Percentiles rank a stretch among this genome's conserved stretches.
These are phyloP conservation scores for Bipolaris zeicola DNA, from an alignment of 2,329 filamentous ascomycete genomes.

Conservation along the genomic window DNA sequence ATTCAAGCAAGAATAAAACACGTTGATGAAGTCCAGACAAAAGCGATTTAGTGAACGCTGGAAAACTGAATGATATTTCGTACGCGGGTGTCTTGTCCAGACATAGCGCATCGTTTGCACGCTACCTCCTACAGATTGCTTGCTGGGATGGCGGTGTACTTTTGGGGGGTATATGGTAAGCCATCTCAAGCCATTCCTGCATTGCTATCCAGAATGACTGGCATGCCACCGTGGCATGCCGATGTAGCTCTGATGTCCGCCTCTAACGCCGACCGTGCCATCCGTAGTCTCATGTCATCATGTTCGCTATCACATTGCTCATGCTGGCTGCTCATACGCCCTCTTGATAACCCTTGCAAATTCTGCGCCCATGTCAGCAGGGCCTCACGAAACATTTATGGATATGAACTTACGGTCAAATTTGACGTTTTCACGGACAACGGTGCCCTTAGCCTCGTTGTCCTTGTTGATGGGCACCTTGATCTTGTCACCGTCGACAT, in stretches of 20 bases:
- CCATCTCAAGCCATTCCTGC: conserved; percentile 13
- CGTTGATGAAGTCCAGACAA: neutral
- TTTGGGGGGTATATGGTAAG: conserved; percentile 24
- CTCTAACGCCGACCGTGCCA: conserved; percentile 22
- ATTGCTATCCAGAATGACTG: conserved; percentile 11
- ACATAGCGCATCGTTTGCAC: conserved; percentile 1
- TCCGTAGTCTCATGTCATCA: conserved; percentile 22
- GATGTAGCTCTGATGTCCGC: conserved; percentile 13
- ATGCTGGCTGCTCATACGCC: conserved; percentile 48
- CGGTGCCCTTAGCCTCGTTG: conserved; percentile 85
- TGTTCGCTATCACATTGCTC: conserved; percentile 19
- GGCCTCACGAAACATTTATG: neutral
- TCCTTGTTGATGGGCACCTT: conserved; percentile 91
- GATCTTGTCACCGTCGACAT: conserved; percentile 69
- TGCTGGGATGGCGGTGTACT: conserved; percentile 16
- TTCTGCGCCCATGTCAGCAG: conserved; percentile 33
- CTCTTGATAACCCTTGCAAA: conserved; percentile 45
- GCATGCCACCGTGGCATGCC: conserved; percentile 16
- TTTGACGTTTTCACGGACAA: conserved; percentile 94
- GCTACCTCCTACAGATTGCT: conserved; percentile 2
- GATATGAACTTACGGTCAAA: conserved; percentile 66
- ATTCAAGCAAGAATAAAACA: neutral
- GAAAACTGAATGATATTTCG: conserved; percentile 4
- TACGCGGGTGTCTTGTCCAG: conserved; percentile 1
- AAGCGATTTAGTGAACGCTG: neutral